Percentiles rank a stretch among this genome's conserved stretches.
Evolutionary conservation across 495 filamentous ascomycete genomes (phyloP).

Genomic region (Aspergillus bertholletiae): DNA sequence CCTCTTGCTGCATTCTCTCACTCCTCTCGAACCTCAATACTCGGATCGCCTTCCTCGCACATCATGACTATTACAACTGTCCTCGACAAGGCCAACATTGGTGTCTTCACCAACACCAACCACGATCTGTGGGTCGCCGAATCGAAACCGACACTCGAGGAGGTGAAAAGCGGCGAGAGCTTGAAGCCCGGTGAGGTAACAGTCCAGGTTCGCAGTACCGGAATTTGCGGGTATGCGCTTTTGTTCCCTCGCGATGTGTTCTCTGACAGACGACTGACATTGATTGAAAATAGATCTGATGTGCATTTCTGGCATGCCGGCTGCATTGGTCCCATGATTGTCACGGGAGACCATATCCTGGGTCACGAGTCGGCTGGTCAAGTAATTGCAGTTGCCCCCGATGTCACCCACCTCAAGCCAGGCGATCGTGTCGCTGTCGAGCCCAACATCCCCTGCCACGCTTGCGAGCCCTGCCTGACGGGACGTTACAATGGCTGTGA

Average conservation of each 20-base stretch:
- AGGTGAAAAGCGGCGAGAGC: conserved; percentile 63
- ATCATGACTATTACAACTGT: conserved; percentile 37
- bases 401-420: conserved; percentile 66
- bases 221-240: conserved; percentile 77
- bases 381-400: conserved; percentile 73
- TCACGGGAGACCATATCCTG: conserved; percentile 79
- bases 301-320: conserved; percentile 95
- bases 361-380: conserved; percentile 90
- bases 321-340: conserved; percentile 92
- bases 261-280: conserved; percentile 7
- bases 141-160: conserved; percentile 69
- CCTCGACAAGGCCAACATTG: conserved; percentile 77
- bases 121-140: conserved; percentile 90
- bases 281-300: conserved; percentile 65
- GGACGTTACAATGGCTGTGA: conserved; percentile 93
- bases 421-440: conserved; percentile 90
- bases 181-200: conserved; percentile 81
- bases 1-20: conserved; percentile 6
- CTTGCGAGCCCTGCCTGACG: conserved; percentile 84
- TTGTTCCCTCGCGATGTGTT: not conserved
- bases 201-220: conserved; percentile 80
- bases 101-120: conserved; percentile 88
- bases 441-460: conserved; percentile 84
- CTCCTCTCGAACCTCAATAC: conserved; percentile 3
- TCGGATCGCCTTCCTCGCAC: not conserved